phyloP scores from a whole-genome alignment of 140 eudicot genomes.

The Erigeron philadelphicus region DNA sequence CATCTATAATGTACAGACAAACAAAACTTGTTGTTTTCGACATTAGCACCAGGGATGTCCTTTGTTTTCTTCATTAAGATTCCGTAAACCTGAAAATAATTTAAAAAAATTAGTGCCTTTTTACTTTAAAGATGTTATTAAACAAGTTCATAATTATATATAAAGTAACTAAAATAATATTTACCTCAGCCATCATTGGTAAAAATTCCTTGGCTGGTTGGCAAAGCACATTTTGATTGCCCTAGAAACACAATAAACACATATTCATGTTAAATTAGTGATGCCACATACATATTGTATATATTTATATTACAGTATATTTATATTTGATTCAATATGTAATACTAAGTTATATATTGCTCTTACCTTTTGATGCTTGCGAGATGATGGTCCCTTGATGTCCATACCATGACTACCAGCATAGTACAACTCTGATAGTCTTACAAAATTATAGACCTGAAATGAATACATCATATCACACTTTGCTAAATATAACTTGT shows the following conservation, averaged over 20 bases:
- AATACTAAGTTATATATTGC: not conserved
- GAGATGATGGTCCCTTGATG: conserved; percentile 73
- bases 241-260: conserved; percentile 30
- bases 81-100: conserved; percentile 41
- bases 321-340: not conserved
- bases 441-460: conserved; percentile 70
- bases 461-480: not conserved
- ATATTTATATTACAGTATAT: too few relatives aligned
- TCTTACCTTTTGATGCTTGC: conserved; percentile 41
- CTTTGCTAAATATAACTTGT: not conserved
- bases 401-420: conserved; percentile 99
- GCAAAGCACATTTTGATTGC: conserved; percentile 57
- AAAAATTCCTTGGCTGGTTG: conserved; percentile 79
- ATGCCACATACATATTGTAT: too few relatives aligned
- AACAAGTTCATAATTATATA: not conserved
- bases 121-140: too few relatives aligned
- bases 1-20: conserved; percentile 76
- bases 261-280: too few relatives aligned
- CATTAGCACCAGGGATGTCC: conserved; percentile 54
- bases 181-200: conserved; percentile 75
- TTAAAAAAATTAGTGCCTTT: not conserved
- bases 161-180: not conserved
- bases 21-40: conserved; percentile 82
- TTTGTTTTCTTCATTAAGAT: conserved; percentile 48
- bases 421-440: conserved; percentile 66